Percentiles rank a stretch among this genome's conserved stretches.
phyloP scores from a whole-genome alignment of 192 early-diverging fungal species.

The Coemansia sp. region DNA sequence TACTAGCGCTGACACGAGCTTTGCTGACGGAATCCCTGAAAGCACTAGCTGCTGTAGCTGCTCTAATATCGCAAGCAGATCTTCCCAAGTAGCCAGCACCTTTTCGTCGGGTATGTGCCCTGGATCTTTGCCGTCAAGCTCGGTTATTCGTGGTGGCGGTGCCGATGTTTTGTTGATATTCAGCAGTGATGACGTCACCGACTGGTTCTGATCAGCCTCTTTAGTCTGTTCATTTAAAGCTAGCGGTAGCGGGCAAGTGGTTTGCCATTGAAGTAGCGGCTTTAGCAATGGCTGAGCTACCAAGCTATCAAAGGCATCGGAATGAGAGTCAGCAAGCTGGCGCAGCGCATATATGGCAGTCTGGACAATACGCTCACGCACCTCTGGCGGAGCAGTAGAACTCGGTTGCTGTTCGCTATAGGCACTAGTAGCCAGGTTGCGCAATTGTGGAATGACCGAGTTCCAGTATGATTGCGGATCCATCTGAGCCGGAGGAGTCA shows the following conservation, averaged over 20 bases:
- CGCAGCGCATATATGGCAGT: conserved; percentile 27
- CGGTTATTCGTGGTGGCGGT: no score
- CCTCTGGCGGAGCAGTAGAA: neutral
- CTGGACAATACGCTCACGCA: conserved; percentile 10
- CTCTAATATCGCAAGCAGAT: conserved; percentile 47
- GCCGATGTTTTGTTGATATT: no score
- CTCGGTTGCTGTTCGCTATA: neutral
- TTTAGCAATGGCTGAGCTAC: conserved; percentile 51
- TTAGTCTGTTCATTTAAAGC: no score
- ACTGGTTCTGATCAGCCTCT: no score
- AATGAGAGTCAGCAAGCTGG: conserved; percentile 15
- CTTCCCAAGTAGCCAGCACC: conserved; percentile 40
- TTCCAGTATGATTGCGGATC: conserved; percentile 7
- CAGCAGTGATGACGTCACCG: no score
- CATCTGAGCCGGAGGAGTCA: conserved; percentile 26
- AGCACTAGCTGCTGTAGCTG: conserved; percentile 59
- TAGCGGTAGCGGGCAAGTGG: no score
- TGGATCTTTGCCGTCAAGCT: no score
- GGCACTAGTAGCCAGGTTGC: conserved; percentile 1
- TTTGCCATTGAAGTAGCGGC: conserved; percentile 33
- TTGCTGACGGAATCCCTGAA: conserved; percentile 59
- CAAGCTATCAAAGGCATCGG: conserved; percentile 22
- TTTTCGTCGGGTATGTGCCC: no score
- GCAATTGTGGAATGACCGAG: conserved; percentile 26
- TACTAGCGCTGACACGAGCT: conserved; percentile 58